Conservation (phyloP, 306 rosid genomes). For the Dryas drummondii region DNA sequence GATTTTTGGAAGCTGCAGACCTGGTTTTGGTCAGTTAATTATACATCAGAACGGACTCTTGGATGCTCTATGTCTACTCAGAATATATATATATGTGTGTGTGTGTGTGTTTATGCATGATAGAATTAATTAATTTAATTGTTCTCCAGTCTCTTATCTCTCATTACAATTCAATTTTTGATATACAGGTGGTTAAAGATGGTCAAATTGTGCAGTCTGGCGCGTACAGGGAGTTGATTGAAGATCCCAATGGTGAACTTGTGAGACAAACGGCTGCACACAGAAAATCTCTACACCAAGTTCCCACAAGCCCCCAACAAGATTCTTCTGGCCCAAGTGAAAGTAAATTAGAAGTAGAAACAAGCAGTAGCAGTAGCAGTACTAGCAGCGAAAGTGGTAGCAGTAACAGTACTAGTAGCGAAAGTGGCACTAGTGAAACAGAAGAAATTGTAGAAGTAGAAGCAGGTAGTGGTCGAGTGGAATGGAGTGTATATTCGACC, state of each 20-base stretch:
- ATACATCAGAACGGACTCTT: not conserved
- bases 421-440: constrained; percentile 46
- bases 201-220: constrained; percentile 73
- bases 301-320: constrained; percentile 45
- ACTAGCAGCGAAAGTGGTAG: no score
- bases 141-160: constrained; percentile 5
- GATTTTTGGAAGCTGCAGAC: constrained; percentile 84
- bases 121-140: no score
- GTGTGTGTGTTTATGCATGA: no score
- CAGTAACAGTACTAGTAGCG: constrained; percentile 36
- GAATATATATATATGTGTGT: no score
- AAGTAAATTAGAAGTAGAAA: no score
- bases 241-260: constrained; percentile 57
- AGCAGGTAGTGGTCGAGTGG: constrained; percentile 74
- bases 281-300: constrained; percentile 60
- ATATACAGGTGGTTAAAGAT: constrained; percentile 65
- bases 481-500: constrained; percentile 85
- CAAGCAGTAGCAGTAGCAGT: no score
- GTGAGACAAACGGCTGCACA: constrained; percentile 82
- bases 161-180: not conserved
- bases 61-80: not conserved
- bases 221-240: constrained; percentile 61
- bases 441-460: constrained; percentile 60
- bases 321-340: constrained; percentile 14
- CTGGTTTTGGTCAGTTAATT: constrained; percentile 57